Evolutionary conservation across 208 protist species (phyloP), one percentile per base, ranked within the genome.

Genomic region (Trypanosoma boissoni): DNA sequence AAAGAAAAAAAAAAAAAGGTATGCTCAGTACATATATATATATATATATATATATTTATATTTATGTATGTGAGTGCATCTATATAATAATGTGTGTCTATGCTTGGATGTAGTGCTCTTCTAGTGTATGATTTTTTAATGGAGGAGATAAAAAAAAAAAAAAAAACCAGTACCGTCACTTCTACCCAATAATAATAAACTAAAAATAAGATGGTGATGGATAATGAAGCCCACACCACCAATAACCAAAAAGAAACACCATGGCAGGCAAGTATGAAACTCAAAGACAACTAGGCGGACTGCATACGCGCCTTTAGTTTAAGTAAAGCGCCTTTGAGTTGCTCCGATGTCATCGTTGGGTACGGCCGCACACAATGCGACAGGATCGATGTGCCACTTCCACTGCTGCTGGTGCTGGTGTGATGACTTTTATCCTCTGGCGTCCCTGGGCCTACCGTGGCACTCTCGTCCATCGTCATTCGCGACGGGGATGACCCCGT

Each of bases 331-430:
- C 80, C 31, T 52, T 78, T 82, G 37, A 91, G 69, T 61, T 91
- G 83, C 55, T 84, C 83, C 16, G 79, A 76, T 21, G 79, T 86
- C 79, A 91, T 83, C 4, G 68, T 79, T 3, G 83, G 83, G 32
- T 77, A 61, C 26, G 63, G 29, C 8, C 36, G 44, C n/a, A 46
- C 59, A 14, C 53, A 54, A 9, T 24, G 21, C 23, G 63, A 60
- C 3, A 64, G 63, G 2, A 50, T 1, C 14, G 57, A 75, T 27
- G 45, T 56, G 29, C 53, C 10, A 34, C 49, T 52, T 45, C n/a
- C 24, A 60, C 51, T 60, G 31, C 45, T 58, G 34, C 34, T 39
- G 6, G 34, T 39, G 12, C 12, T 12, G 8, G 34, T 39, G 6
- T 39, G 34, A 39, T 39, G 34, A 39, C 34, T 39, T 6, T 12